Evolutionary conservation across 768 basidiomycete species (phyloP), one percentile per base, ranked within the genome.

Genomic region (Phanerochaete carnosa): DNA sequence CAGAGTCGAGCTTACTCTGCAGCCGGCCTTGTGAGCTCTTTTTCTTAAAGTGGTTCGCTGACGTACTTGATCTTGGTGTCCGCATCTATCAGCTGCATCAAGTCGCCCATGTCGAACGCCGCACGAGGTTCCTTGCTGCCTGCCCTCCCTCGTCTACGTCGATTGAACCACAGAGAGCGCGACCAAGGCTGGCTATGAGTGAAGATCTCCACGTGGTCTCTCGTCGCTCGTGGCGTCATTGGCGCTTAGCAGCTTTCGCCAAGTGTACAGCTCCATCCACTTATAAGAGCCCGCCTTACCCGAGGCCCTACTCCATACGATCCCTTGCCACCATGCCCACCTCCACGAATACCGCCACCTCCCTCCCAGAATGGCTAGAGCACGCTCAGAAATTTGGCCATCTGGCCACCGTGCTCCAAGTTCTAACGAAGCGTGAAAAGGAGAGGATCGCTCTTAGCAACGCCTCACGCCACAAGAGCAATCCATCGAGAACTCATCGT

Each of bases 1-100:
- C 15, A 92, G 75, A 4, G 86, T 86, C 33, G 91, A 92, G 73
- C 89, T 92, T 67, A 92, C 91, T 78, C 90, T 92, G 63, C 2
- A 19, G 23, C 30, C 4, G 39, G 19, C 19, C 49, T 33, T 22
- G 28, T n/a, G n/a, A 32, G 30, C 32, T 16, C 32, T 32, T 52
- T 3, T 16, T 26, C 29, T n/a, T 32, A 19, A 8, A 29, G 3
- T 29, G 15, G 16, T 2, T 19, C 13, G 12, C 45, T 33, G 8
- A 61, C 73, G 35, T 49, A 85, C 86, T 83, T 87, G 69, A 88
- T 78, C 26, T 72, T 73, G 4, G 81, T 84, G 49, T 76, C 74
- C 45, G 73, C 57, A 49, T 72, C 74, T 50, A 82, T 73, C 30
- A 88, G 75, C 51, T 58, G 61, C 26, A 46, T 30, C 26, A 29